Percentiles rank a stretch among this genome's conserved stretches.
Evolutionary conservation across 805 yeast genomes (phyloP).

Genomic region (Lipomyces anomalus): DNA sequence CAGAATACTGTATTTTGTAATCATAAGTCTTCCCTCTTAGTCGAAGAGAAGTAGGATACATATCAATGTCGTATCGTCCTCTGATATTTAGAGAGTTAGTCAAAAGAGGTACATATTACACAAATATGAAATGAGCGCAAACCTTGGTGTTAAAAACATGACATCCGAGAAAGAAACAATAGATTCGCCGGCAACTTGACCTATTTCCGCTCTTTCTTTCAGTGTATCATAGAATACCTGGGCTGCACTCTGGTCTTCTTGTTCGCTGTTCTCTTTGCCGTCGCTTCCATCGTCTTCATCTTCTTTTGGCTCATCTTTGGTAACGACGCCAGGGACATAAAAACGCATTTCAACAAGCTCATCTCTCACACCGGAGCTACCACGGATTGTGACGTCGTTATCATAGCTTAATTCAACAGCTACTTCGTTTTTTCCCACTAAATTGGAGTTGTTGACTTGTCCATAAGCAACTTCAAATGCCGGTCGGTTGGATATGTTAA

Average conservation of each 20-base stretch:
- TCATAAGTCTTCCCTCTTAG: slow-evolving; percentile 97
- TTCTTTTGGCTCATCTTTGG: slow-evolving; percentile 37
- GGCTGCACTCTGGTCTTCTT: slow-evolving; percentile 62
- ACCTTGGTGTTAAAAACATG: slow-evolving; percentile 76
- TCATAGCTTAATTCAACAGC: slow-evolving; percentile 69
- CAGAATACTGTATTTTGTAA: slow-evolving; percentile 85
- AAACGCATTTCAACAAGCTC: slow-evolving; percentile 93
- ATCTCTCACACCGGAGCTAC: slow-evolving; percentile 67
- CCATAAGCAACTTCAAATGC: slow-evolving; percentile 84
- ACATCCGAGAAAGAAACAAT: slow-evolving; percentile 89
- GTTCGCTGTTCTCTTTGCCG: slow-evolving; percentile 32
- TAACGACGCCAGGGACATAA: slow-evolving; percentile 81
- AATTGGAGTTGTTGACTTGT: slow-evolving; percentile 73
- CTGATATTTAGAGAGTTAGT: slow-evolving; percentile 37
- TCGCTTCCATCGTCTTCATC: slow-evolving; percentile 36
- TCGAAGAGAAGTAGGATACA: slow-evolving; percentile 80
- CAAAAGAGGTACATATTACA: background rate
- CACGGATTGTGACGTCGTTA: slow-evolving; percentile 39
- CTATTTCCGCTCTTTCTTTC: slow-evolving; percentile 89
- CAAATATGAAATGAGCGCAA: background rate
- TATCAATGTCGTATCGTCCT: slow-evolving; percentile 96
- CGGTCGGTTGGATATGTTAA: slow-evolving; percentile 81
- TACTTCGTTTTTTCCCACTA: slow-evolving; percentile 89
- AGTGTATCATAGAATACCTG: slow-evolving; percentile 81
- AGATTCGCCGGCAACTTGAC: slow-evolving; percentile 90